phyloP scores from a whole-genome alignment of 2,329 filamentous ascomycete species.

The Lecanosticta acicola region DNA sequence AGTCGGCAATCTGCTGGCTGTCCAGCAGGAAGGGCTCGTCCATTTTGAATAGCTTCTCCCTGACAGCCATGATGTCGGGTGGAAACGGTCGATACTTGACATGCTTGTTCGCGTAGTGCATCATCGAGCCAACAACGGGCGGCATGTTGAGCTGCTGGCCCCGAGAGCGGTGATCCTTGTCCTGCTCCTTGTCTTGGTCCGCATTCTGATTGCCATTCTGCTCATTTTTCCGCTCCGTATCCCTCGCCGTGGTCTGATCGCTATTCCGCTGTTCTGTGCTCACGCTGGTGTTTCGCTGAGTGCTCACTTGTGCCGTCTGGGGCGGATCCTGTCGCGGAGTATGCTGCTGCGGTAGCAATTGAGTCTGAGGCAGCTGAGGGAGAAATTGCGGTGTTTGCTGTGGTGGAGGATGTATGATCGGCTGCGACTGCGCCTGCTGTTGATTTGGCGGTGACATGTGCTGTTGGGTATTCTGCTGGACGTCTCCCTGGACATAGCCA shows the following conservation, averaged over 20 bases:
- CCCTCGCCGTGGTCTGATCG: not conserved
- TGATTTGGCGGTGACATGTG: no score
- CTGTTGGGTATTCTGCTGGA: not conserved
- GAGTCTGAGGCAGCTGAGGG: not conserved
- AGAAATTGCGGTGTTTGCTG: not conserved
- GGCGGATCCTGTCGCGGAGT: no score
- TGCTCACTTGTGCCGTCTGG: no score
- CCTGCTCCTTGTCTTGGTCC: not conserved
- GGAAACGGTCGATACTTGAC: slow-evolving; percentile 21
- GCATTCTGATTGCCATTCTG: not conserved
- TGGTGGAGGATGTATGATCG: not conserved
- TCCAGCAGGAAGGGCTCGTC: slow-evolving; percentile 18
- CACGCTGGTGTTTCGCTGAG: not conserved
- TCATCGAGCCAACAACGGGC: slow-evolving; percentile 19
- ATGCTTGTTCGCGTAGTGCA: slow-evolving; percentile 21
- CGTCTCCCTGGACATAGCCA: not conserved
- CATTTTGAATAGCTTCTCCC: slow-evolving; percentile 20
- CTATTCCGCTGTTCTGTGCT: not conserved
- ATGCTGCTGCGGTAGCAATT: not conserved
- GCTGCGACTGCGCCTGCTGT: not conserved
- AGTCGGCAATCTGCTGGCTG: slow-evolving; percentile 24
- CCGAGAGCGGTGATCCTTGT: not conserved
- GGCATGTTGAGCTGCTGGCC: slow-evolving; percentile 12
- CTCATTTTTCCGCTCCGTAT: not conserved
- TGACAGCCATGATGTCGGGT: slow-evolving; percentile 17